These are phyloP conservation scores for Exophiala lecanii-corni DNA, from an alignment of 2,329 filamentous ascomycete species.

Conservation along the genomic window DNA sequence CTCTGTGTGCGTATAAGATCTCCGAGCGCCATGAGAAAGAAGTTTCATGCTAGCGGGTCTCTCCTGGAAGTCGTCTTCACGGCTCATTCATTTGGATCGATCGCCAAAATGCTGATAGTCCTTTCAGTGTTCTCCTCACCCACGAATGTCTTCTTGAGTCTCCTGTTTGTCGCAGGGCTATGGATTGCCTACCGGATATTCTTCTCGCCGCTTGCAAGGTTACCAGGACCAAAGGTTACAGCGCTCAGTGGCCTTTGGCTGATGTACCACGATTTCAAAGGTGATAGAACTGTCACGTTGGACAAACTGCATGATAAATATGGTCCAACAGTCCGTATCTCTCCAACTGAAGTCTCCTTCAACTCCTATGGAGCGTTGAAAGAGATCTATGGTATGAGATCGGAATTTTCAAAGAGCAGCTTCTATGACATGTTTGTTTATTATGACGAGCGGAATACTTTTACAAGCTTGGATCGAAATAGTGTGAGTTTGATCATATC, in stretches of 20 bases:
- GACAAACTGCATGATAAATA: conserved; percentile 53
- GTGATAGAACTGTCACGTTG: conserved; percentile 39
- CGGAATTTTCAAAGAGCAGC: conserved; percentile 28
- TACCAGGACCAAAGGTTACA: conserved; percentile 21
- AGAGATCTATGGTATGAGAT: conserved; percentile 53
- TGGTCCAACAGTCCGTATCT: conserved; percentile 60
- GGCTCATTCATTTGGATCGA: too few relatives aligned
- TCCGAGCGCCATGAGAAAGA: too few relatives aligned
- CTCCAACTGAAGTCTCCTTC: conserved; percentile 62
- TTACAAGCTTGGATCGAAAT: conserved; percentile 10
- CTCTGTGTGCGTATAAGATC: too few relatives aligned
- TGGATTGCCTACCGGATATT: conserved; percentile 1
- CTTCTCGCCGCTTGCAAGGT: conserved; percentile 22
- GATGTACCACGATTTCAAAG: conserved; percentile 4
- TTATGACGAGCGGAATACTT: conserved; percentile 27
- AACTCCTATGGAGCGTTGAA: conserved; percentile 54
- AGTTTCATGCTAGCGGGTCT: too few relatives aligned
- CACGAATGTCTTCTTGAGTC: too few relatives aligned
- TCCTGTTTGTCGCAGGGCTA: too few relatives aligned
- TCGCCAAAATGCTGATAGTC: too few relatives aligned
- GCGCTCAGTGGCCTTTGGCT: conserved; percentile 8
- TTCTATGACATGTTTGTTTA: conserved; percentile 34
- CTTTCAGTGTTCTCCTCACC: too few relatives aligned
- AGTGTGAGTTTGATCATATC: not conserved
- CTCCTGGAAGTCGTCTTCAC: too few relatives aligned